phyloP scores from a whole-genome alignment of 352 stramenopile species.

The Achlya hypogyna region DNA sequence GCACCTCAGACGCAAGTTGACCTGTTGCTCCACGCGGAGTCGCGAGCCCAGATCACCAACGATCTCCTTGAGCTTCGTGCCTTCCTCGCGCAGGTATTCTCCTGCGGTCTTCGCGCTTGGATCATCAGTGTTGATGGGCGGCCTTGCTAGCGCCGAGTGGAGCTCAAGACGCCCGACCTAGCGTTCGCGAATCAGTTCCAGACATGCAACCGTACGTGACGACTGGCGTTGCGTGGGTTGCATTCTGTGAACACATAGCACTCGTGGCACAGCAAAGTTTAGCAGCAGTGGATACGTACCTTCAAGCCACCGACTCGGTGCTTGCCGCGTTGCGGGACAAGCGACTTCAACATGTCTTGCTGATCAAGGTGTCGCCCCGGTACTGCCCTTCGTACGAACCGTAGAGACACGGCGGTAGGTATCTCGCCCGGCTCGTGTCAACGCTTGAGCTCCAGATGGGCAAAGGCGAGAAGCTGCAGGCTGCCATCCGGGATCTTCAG shows the following conservation, averaged over 20 bases:
- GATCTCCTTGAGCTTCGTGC: constrained; percentile 61
- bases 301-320: constrained; percentile 32
- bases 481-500: constrained; percentile 50
- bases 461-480: constrained; percentile 60
- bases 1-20: constrained; percentile 33
- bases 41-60: constrained; percentile 52
- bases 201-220: constrained; percentile 38
- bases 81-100: constrained; percentile 35
- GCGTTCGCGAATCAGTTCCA: constrained; percentile 72
- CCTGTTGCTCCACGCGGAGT: constrained; percentile 44
- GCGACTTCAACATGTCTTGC: constrained; percentile 59
- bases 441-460: constrained; percentile 61
- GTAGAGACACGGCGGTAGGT: constrained; percentile 22
- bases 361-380: constrained; percentile 57
- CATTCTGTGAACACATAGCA: constrained; percentile 20
- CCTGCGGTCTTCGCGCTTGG: no score
- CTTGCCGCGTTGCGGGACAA: constrained; percentile 49
- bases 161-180: constrained; percentile 41
- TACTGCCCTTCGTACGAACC: background rate
- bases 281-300: constrained; percentile 34
- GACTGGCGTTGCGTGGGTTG: background rate
- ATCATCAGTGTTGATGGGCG: no score
- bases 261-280: constrained; percentile 58
- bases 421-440: constrained; percentile 58
- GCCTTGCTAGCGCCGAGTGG: constrained; percentile 28